Base-by-base conservation (phyloP, 2,329 filamentous ascomycete species). In the Thelonectria blattea region DNA sequence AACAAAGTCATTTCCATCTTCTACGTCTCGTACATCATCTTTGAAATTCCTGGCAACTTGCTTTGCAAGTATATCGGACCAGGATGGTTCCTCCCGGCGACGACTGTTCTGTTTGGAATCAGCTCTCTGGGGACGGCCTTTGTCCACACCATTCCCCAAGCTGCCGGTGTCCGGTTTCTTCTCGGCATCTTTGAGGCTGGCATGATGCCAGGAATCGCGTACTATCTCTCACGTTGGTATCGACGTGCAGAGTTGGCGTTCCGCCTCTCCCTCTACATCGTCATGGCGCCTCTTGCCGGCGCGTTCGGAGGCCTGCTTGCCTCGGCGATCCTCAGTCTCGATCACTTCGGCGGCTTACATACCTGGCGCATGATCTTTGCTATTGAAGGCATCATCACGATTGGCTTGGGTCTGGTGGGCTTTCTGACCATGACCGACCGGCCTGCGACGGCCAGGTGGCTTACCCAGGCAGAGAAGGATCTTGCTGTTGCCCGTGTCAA, bases 301-400 rank as follows among this genome's bases (percentile, higher is more conserved):
- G 87, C 87, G 0, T 89, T 90, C 60, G 87, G 88, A 2, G 88
- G 88, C 0, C 78, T 91, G 0, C 75, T 91, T 1, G 82, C 83
- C 0, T 85, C 80, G 3, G 88, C 77, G 0, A 90, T 91, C 56
- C 77, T 90, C 12, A 84, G 78, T 0, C 79, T 91, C 5, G 74
- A 81, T 43, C 72, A 78, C 52, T 82, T 89, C 56, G 88, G 87
- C 15, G 71, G 77, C 10, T 72, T 90, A 17, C 54, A 51, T 41
- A 34, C 54, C 1, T 56, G 54, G 54, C 54, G 54, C 7, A 56
- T 56, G 54, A 56, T 56, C 3, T 56, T 91, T 60, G 82, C 81
- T 9, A 85, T 91, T 24, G 88, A 91, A 71, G 88, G 88, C 37
- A 85, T 90, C 17, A 51, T 56, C 37, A 56, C 54, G 3, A 56